phyloP scores from a whole-genome alignment of 345 rosid genomes.

The Iberis pinnata region DNA sequence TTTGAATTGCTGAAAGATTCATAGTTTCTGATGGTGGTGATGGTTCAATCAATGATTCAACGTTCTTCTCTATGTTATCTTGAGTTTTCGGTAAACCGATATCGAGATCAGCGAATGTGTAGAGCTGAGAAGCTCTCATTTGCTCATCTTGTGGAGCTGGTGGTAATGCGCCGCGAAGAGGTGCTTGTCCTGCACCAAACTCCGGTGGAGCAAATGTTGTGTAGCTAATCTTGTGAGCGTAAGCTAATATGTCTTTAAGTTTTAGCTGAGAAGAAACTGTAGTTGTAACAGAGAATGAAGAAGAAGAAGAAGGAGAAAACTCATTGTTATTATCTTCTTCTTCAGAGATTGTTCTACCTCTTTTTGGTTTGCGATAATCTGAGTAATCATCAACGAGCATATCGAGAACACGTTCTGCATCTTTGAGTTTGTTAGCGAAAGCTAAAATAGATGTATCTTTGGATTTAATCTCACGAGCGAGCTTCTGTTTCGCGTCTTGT shows the following conservation, averaged over 20 bases:
- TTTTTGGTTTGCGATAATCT: conserved; percentile 64
- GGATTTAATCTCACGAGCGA: conserved; percentile 54
- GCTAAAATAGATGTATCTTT: conserved; percentile 52
- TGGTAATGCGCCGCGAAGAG: conserved; percentile 89
- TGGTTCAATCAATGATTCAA: conserved; percentile 69
- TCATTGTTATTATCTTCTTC: conserved; percentile 27
- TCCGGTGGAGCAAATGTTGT: conserved; percentile 94
- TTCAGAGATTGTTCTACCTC: conserved; percentile 32
- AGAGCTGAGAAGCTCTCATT: conserved; percentile 89
- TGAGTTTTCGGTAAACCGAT: conserved; percentile 66
- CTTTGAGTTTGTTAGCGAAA: conserved; percentile 68
- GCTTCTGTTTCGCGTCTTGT: conserved; percentile 66
- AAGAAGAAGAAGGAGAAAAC: conserved; percentile 9
- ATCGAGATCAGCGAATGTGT: conserved; percentile 72
- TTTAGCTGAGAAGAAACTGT: conserved; percentile 76
- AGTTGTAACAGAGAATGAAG: conserved; percentile 34
- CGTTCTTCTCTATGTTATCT: conserved; percentile 46
- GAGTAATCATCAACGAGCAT: conserved; percentile 79
- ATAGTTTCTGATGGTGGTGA: conserved; percentile 33
- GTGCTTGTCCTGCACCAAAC: conserved; percentile 79
- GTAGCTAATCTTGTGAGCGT: conserved; percentile 86
- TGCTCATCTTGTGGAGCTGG: conserved; percentile 99
- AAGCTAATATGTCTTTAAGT: conserved; percentile 62
- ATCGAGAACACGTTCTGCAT: conserved; percentile 76
- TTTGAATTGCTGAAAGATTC: conserved; percentile 50